phyloP scores from a whole-genome alignment of 441 rosid genomes.

The Adansonia madagascariensis region DNA sequence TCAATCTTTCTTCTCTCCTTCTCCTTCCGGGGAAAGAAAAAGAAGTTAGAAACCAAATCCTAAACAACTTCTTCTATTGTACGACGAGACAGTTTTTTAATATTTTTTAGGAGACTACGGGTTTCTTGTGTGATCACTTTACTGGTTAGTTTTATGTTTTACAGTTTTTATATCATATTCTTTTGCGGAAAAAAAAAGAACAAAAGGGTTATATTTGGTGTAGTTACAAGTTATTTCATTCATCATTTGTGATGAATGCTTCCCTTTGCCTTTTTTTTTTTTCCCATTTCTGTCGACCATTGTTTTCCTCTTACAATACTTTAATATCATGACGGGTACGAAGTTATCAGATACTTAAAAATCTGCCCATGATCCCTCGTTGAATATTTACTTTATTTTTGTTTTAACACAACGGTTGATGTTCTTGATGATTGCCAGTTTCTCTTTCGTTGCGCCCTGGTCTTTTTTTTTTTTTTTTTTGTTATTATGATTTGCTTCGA shows the following conservation, averaged over 20 bases:
- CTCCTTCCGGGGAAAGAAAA: background rate
- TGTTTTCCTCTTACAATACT: background rate
- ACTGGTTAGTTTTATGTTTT: conserved; percentile 17
- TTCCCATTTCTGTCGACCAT: background rate
- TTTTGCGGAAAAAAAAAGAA: background rate
- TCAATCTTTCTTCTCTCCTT: background rate
- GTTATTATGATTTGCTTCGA: background rate
- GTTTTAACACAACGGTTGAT: background rate
- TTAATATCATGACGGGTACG: background rate
- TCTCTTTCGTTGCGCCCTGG: background rate
- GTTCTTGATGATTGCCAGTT: background rate
- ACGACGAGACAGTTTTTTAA: background rate
- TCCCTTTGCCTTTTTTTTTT: background rate
- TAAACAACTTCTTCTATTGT: background rate
- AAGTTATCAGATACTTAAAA: background rate
- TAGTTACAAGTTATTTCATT: conserved; percentile 9
- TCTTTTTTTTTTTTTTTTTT: background rate
- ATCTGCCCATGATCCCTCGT: background rate
- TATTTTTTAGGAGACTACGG: background rate
- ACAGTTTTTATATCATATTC: background rate
- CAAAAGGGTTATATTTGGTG: background rate
- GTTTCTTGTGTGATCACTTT: conserved; percentile 20
- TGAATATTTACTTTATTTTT: too few species aligned
- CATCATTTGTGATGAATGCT: background rate
- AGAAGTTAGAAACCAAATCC: background rate